These are phyloP conservation scores for Beauveria sp. DNA, from an alignment of 2,329 filamentous ascomycete species.

Conservation along the genomic window DNA sequence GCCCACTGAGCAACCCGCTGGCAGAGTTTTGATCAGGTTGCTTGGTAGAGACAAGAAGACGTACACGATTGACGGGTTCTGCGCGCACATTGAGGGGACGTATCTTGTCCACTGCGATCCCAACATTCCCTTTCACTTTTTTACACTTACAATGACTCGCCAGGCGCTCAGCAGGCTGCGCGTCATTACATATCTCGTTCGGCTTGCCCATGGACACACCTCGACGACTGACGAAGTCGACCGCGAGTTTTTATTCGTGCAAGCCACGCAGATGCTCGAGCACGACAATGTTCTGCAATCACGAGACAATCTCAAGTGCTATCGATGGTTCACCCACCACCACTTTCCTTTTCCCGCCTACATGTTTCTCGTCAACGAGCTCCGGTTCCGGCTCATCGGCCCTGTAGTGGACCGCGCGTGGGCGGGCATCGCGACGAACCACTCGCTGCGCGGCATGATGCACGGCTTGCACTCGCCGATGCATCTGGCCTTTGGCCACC, in stretches of 20 bases:
- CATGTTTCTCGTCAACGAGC: constrained; percentile 50
- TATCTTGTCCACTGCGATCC: constrained; percentile 50
- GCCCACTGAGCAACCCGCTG: constrained; percentile 22
- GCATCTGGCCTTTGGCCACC: constrained; percentile 48
- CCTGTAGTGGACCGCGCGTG: constrained; percentile 51
- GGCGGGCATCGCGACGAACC: constrained; percentile 47
- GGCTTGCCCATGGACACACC: constrained; percentile 33
- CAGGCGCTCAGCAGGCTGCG: constrained; percentile 49
- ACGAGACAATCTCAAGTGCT: constrained; percentile 42
- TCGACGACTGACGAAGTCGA: constrained; percentile 36
- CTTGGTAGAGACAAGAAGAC: constrained; percentile 41
- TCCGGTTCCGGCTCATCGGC: constrained; percentile 44
- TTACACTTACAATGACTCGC: constrained; percentile 50
- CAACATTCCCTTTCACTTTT: constrained; percentile 51
- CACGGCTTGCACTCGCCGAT: constrained; percentile 46
- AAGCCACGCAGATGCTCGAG: constrained; percentile 51
- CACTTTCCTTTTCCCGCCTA: constrained; percentile 55
- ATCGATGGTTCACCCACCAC: constrained; percentile 51
- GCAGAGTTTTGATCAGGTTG: constrained; percentile 33
- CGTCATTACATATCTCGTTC: constrained; percentile 45
- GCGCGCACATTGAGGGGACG: constrained; percentile 45
- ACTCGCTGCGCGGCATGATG: constrained; percentile 42
- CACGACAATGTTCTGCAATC: constrained; percentile 50
- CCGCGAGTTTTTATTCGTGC: constrained; percentile 44
- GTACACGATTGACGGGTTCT: constrained; percentile 45